These are phyloP conservation scores for Brettanomyces naardenensis DNA, from an alignment of 805 yeast genomes.

Conservation along the genomic window DNA sequence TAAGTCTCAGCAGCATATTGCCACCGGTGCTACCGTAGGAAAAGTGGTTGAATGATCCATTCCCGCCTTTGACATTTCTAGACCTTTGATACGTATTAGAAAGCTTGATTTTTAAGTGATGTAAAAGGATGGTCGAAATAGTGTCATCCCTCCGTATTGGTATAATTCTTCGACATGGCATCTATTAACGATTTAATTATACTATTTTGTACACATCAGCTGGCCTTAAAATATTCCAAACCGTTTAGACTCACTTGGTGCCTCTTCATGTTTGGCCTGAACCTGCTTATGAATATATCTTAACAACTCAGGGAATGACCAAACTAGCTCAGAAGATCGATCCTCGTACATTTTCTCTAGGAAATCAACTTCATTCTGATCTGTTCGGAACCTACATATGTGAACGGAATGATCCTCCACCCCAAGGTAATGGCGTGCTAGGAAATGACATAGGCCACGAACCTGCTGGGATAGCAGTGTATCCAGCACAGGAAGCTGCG, in stretches of 20 bases:
- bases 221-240: neutral
- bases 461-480: conserved; percentile 66
- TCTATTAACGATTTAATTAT: too few species aligned
- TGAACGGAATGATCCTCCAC: conserved; percentile 41
- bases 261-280: conserved; percentile 34
- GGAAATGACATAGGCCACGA: conserved; percentile 50
- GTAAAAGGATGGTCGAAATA: too few species aligned
- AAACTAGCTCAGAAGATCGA: conserved; percentile 41
- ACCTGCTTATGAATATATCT: conserved; percentile 60
- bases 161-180: too few species aligned
- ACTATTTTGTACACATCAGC: too few species aligned
- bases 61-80: too few species aligned
- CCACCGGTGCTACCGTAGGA: conserved; percentile 42
- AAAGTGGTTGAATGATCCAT: conserved; percentile 29
- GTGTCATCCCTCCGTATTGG: too few species aligned
- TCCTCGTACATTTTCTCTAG: conserved; percentile 69
- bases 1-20: conserved; percentile 37
- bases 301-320: conserved; percentile 60
- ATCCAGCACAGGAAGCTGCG: conserved; percentile 61
- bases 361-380: conserved; percentile 51
- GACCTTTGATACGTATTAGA: neutral
- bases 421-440: conserved; percentile 33
- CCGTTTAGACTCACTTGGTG: neutral
- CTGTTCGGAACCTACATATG: conserved; percentile 57
- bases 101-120: too few species aligned